Evolutionary conservation across 805 yeast species (phyloP).

Genomic region (Candida insectorum): DNA sequence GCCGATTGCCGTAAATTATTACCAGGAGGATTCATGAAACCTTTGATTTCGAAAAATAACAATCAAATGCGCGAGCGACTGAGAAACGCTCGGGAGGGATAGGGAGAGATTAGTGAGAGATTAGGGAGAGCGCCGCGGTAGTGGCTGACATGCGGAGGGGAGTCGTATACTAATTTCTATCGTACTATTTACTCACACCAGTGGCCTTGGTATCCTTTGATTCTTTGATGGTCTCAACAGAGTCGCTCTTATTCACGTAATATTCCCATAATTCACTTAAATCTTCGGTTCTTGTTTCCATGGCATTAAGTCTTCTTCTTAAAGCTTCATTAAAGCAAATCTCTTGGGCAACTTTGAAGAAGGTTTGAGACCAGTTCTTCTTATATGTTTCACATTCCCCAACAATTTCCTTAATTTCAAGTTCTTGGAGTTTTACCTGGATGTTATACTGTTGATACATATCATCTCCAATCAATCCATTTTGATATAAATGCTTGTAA

Average conservation of each 20-base stretch:
- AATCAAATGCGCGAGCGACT: no score
- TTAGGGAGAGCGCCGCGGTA: no score
- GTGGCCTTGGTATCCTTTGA: no score
- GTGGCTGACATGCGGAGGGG: no score
- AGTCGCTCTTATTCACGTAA: no score
- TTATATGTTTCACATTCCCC: constrained; percentile 70
- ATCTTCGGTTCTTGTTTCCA: constrained; percentile 37
- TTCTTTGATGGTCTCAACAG: neutral
- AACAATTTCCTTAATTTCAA: constrained; percentile 75
- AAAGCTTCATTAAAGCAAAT: constrained; percentile 90
- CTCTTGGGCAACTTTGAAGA: constrained; percentile 80
- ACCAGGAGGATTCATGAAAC: no score
- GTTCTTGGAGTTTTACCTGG: constrained; percentile 73
- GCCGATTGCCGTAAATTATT: neutral
- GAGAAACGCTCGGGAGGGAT: no score
- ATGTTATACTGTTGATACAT: constrained; percentile 75
- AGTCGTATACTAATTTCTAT: no score
- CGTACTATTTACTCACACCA: no score
- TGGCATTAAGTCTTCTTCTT: constrained; percentile 61
- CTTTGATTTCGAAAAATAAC: no score
- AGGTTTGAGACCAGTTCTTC: constrained; percentile 75
- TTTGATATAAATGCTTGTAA: constrained; percentile 70
- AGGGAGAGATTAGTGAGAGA: no score
- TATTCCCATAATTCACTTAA: constrained; percentile 36
- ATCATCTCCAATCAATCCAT: constrained; percentile 90